A percentile compares a stretch with the other conserved stretches of the same genome.
These are phyloP conservation scores for Paramecium primaurelia DNA, from an alignment of 73 alveolate genomes.

Conservation along the genomic window DNA sequence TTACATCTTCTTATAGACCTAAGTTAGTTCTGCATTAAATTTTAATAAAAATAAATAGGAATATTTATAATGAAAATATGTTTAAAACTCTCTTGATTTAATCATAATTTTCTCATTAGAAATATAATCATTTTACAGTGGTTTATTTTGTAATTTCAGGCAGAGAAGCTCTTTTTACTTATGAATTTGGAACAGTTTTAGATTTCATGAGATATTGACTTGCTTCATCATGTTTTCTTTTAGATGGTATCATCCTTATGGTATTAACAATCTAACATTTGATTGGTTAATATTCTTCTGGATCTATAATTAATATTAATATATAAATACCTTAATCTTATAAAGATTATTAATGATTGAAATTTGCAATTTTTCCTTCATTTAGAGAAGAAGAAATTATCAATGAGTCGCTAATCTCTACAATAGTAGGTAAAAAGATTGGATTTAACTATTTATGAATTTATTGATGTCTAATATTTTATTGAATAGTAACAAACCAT, in stretches of 20 bases:
- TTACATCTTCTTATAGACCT: not conserved
- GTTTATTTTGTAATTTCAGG: not conserved
- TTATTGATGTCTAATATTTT: not conserved
- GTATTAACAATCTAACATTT: not conserved
- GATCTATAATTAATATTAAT: not conserved
- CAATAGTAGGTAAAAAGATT: not conserved
- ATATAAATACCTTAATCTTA: not conserved
- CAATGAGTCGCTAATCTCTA: not conserved
- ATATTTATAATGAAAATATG: not conserved
- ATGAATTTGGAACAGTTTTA: not conserved
- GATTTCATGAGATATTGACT: not conserved
- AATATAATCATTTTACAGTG: not conserved
- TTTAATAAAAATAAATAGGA: not conserved
- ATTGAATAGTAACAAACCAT: constrained; percentile 8
- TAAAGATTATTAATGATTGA: not conserved
- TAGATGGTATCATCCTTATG: not conserved
- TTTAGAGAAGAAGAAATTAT: not conserved
- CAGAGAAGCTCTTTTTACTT: not conserved
- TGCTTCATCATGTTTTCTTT: not conserved
- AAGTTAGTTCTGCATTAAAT: not conserved
- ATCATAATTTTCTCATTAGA: not conserved
- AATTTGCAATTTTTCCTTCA: not conserved
- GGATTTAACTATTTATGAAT: not conserved
- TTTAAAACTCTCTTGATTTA: not conserved
- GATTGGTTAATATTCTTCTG: not conserved